Conservation (phyloP, 164 flowering plant genomes). For the Umbilicus rupestris region DNA sequence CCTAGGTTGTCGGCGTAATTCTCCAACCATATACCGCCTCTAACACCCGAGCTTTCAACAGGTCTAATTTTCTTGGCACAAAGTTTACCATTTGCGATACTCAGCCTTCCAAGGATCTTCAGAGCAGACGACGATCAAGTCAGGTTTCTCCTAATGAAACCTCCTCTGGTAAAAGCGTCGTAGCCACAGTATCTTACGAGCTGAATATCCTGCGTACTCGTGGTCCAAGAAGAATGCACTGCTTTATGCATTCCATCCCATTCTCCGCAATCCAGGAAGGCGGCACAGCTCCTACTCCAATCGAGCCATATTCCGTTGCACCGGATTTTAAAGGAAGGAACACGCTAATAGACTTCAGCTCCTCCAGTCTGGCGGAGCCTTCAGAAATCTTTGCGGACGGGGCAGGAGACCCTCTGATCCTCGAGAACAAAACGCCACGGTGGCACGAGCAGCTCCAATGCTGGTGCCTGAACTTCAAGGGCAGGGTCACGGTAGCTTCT, state of each 20-base stretch:
- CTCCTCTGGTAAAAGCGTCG: constrained; percentile 31
- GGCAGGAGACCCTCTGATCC: constrained; percentile 30
- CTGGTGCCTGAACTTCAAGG: constrained; percentile 89
- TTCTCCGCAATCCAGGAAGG: constrained; percentile 58
- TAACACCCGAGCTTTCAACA: constrained; percentile 20
- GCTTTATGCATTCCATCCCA: constrained; percentile 66
- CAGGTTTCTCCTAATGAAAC: constrained; percentile 45
- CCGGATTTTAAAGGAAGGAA: constrained; percentile 21
- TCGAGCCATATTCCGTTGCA: constrained; percentile 20
- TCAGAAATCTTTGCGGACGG: constrained; percentile 11
- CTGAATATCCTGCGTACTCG: constrained; percentile 69
- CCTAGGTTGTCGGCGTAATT: neutral
- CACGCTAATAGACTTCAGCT: constrained; percentile 19
- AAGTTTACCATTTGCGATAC: constrained; percentile 59
- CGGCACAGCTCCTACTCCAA: constrained; percentile 73
- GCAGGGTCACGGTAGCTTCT: constrained; percentile 89
- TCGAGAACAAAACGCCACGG: constrained; percentile 77
- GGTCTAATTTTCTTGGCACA: constrained; percentile 88
- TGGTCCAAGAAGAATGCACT: constrained; percentile 84
- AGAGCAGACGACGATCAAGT: constrained; percentile 25
- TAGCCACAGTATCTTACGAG: constrained; percentile 61
- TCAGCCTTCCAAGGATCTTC: constrained; percentile 34
- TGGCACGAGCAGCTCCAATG: constrained; percentile 91
- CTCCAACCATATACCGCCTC: no score
- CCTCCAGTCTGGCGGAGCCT: constrained; percentile 22